Evolutionary conservation across 2,329 filamentous ascomycete genomes (phyloP).

Genomic region (Trichoderma atrobrunneum): DNA sequence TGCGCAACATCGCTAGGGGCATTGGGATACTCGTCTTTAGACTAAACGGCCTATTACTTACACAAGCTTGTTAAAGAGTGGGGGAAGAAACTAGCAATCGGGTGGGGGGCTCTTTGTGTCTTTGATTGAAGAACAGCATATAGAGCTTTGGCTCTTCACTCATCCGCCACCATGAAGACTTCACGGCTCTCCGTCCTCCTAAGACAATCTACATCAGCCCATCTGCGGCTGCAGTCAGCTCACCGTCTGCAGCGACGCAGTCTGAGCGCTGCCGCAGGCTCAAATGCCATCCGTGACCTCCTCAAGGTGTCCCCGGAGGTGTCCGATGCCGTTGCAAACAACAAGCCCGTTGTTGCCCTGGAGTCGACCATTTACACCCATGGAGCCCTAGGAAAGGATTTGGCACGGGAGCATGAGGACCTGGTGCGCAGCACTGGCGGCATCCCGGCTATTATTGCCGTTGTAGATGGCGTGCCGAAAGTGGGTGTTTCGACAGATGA

Average conservation of each 20-base stretch:
- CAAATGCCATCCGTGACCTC: constrained; percentile 36
- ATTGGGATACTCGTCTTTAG: not conserved
- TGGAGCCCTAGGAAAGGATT: constrained; percentile 71
- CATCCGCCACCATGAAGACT: constrained; percentile 11
- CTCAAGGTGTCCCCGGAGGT: constrained; percentile 81
- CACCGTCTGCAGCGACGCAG: not conserved
- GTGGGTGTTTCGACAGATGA: constrained; percentile 75
- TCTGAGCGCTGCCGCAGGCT: constrained; percentile 25
- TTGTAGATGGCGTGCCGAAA: constrained; percentile 76
- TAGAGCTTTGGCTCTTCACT: not conserved
- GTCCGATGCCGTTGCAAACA: constrained; percentile 67
- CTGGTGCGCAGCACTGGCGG: constrained; percentile 78
- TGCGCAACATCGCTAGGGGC: not conserved
- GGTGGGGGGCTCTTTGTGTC: not conserved
- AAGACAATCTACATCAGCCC: not conserved
- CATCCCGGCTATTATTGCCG: constrained; percentile 85
- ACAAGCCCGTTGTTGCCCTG: constrained; percentile 82
- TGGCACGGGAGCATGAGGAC: constrained; percentile 76
- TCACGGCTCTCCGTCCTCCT: constrained; percentile 12
- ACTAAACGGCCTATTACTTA: not conserved
- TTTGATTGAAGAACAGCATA: not conserved
- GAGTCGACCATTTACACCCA: constrained; percentile 98
- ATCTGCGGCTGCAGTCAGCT: not conserved
- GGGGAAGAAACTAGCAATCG: constrained; percentile 1
- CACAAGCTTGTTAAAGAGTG: constrained; percentile 9